Evolutionary conservation across 2,329 filamentous ascomycete species (phyloP), one percentile per base, ranked within the genome.

Genomic region (Diaporthe citrichinensis): DNA sequence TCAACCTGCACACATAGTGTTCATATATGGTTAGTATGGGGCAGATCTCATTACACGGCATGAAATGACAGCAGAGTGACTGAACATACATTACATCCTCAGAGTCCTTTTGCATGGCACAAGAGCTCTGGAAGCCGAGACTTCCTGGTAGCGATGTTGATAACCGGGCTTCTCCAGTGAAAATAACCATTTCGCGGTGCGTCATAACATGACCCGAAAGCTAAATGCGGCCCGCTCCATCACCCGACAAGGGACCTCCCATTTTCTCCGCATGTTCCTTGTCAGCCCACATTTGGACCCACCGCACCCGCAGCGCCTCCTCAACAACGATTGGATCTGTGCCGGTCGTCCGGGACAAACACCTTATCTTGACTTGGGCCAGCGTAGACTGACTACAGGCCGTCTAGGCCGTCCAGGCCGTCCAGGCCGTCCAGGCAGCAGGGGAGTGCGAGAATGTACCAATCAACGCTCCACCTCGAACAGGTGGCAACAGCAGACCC

Each of bases 201-300:
- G 7, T 55, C n/a, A 23, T 28, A 41, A 14, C 36, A 39, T 28
- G 44, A 20, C 31, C 65, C 23, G n/a, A 68, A 53, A 39, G 31
- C 65, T 68, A 53, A 68, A 68, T 53, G 46, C 65, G 65, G 65
- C 65, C 65, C 65, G 46, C 65, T 53, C 65, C 65, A 68, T 53
- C 41, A 68, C 62, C 62, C 65, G 31, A 51, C 46, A n/a, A 20
- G 65, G 31, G 15, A 9, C 15, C 62, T 8, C 31, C 34, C 31
- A 28, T 53, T 53, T 51, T 68, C 31, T 53, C 46, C 65, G 49
- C 65, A 15, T 41, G 34, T 69, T 69, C 65, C 49, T 55, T 41
- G 41, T 53, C 46, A 53, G 46, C 31, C 65, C 46, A 68, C 46
- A 39, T 12, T 10, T 17, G 46, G 46, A 68, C 65, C 65, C 46